A percentile compares a stretch with the other conserved stretches of the same genome.
Evolutionary conservation across 257 asterid species (phyloP).

Genomic region (Paraleonurus japonicus): DNA sequence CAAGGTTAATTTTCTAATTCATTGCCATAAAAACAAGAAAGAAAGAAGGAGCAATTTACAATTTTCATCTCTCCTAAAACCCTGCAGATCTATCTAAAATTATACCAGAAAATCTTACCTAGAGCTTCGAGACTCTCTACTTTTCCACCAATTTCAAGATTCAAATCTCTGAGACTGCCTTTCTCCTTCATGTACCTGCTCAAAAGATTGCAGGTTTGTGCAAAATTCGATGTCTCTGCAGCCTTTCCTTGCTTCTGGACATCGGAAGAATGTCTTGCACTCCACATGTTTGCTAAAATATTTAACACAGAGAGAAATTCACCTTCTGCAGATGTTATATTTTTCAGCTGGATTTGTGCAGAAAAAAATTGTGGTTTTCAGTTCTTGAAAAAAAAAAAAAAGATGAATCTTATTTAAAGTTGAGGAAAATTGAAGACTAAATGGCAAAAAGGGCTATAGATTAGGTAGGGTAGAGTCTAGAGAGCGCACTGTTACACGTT

Average conservation of each 20-base stretch:
- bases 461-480: constrained; percentile 18
- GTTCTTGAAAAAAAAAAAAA: background rate
- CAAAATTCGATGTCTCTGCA: constrained; percentile 49
- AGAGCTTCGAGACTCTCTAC: constrained; percentile 41
- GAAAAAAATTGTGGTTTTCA: no score
- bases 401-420: constrained; percentile 8
- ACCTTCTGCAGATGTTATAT: no score
- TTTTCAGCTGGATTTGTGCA: no score
- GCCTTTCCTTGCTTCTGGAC: constrained; percentile 29
- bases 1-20: background rate
- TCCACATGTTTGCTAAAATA: constrained; percentile 35
- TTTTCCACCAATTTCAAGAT: constrained; percentile 51
- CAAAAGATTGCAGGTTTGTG: constrained; percentile 71
- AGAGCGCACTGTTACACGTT: background rate
- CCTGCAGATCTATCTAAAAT: constrained; percentile 20
- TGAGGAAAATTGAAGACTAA: background rate
- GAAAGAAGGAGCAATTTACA: background rate
- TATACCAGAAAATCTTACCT: constrained; percentile 29
- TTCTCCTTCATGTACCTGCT: constrained; percentile 67
- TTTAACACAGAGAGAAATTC: background rate
- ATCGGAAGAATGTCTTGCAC: constrained; percentile 16
- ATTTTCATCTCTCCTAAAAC: background rate
- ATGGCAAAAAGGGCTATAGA: constrained; percentile 18
- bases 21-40: background rate
- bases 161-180: constrained; percentile 56